Evolutionary conservation across 179 eudicot genomes (phyloP).

Genomic region (Camellia oleifera): DNA sequence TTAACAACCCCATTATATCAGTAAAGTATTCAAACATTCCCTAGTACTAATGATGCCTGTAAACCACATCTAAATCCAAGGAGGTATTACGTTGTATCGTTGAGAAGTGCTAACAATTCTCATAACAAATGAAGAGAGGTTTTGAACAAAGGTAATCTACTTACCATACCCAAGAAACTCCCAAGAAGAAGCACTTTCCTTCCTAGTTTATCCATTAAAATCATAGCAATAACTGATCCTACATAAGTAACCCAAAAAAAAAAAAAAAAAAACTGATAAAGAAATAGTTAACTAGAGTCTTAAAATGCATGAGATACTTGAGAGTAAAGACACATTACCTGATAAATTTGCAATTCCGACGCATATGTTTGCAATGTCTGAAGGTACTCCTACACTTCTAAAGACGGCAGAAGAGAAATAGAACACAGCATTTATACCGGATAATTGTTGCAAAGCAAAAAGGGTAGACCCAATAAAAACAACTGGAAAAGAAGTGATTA

Average conservation of each 20-base stretch:
- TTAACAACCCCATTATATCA: background rate
- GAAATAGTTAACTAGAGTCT: background rate
- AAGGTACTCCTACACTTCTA: constrained; percentile 76
- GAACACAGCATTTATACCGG: constrained; percentile 95
- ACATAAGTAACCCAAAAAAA: constrained; percentile 9
- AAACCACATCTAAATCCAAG: too few relatives aligned
- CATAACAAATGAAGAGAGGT: background rate
- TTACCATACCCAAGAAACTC: constrained; percentile 91
- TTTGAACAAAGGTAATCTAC: constrained; percentile 14
- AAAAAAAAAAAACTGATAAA: background rate
- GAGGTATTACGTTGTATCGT: too few relatives aligned
- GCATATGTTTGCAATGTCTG: constrained; percentile 66
- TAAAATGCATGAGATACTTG: constrained; percentile 7
- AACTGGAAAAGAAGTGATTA: constrained; percentile 50
- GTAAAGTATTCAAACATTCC: background rate
- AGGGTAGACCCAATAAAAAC: constrained; percentile 79
- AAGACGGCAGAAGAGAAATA: constrained; percentile 95
- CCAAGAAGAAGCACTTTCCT: constrained; percentile 85
- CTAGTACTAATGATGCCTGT: too few relatives aligned
- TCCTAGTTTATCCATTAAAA: constrained; percentile 90
- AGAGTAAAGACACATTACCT: constrained; percentile 35
- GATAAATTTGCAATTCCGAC: constrained; percentile 75
- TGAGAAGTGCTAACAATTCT: background rate
- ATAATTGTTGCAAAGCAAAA: constrained; percentile 89
- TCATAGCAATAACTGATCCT: constrained; percentile 74